Percentiles rank a stretch among this genome's conserved stretches.
phyloP scores from a whole-genome alignment of 352 stramenopile genomes.

The Pilasporangium apinafurcum region DNA sequence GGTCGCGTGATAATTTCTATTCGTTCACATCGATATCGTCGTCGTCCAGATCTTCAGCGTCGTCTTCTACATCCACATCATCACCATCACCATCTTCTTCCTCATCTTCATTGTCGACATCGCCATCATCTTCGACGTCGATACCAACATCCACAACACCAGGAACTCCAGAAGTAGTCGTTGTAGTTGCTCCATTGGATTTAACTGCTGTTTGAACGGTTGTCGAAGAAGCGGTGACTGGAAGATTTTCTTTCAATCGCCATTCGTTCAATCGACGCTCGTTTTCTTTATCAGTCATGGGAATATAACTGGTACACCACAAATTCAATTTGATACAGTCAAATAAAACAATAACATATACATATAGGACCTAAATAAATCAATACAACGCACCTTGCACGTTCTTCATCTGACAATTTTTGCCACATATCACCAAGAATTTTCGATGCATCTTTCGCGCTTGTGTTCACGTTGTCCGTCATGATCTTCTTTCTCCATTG shows the following conservation, averaged over 20 bases:
- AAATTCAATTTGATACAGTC: no score
- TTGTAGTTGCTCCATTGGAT: not conserved
- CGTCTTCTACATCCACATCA: constrained; percentile 18
- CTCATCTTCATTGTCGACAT: constrained; percentile 34
- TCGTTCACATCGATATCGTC: constrained; percentile 20
- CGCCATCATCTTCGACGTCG: constrained; percentile 28
- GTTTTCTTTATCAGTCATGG: constrained; percentile 75
- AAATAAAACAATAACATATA: constrained; percentile 4
- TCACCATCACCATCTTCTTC: constrained; percentile 26
- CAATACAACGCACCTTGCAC: constrained; percentile 29
- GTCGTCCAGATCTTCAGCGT: constrained; percentile 13
- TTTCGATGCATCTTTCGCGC: constrained; percentile 75
- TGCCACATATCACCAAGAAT: constrained; percentile 84
- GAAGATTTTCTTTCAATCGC: constrained; percentile 67
- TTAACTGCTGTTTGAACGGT: not conserved
- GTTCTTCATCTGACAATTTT: constrained; percentile 72
- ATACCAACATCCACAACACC: constrained; percentile 12
- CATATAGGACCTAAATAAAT: not conserved
- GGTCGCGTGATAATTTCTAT: not conserved
- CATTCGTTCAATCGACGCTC: constrained; percentile 69
- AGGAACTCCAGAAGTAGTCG: not conserved
- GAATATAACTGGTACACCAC: constrained; percentile 73
- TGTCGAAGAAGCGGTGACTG: constrained; percentile 6
- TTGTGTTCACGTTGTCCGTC: constrained; percentile 60
- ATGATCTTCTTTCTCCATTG: constrained; percentile 82